Evolutionary conservation across 2,329 filamentous ascomycete species (phyloP).

Genomic region (Fusarium compactum): DNA sequence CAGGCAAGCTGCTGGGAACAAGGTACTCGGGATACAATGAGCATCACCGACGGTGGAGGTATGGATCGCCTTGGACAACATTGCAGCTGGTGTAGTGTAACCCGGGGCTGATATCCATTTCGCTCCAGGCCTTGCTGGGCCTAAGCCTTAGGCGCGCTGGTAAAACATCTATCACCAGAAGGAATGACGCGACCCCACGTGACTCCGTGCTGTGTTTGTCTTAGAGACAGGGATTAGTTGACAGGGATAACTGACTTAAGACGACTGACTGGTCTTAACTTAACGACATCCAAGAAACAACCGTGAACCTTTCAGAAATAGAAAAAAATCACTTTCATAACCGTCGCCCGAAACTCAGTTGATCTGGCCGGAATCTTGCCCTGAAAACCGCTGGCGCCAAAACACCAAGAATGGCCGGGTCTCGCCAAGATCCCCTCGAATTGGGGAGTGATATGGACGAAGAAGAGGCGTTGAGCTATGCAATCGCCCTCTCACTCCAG

Average conservation of each 20-base stretch:
- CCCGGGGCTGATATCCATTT: background rate
- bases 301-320: constrained; percentile 20
- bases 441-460: constrained; percentile 58
- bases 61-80: background rate
- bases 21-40: background rate
- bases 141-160: background rate
- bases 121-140: background rate
- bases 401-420: constrained; percentile 36
- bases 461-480: constrained; percentile 70
- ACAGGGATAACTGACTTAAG: constrained; percentile 34
- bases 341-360: constrained; percentile 43
- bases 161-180: background rate
- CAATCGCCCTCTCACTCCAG: constrained; percentile 69
- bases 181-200: constrained; percentile 45
- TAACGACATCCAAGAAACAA: constrained; percentile 25
- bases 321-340: constrained; percentile 35
- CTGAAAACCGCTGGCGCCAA: constrained; percentile 21
- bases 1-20: background rate
- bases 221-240: constrained; percentile 22
- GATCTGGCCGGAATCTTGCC: constrained; percentile 14
- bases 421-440: constrained; percentile 40
- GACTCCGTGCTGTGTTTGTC: constrained; percentile 41
- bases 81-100: background rate
- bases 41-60: background rate
- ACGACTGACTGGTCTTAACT: constrained; percentile 17